Percentiles rank a stretch among this genome's conserved stretches.
Evolutionary conservation across 2,329 filamentous ascomycete species (phyloP).

Genomic region (Neofusicoccum ribis): DNA sequence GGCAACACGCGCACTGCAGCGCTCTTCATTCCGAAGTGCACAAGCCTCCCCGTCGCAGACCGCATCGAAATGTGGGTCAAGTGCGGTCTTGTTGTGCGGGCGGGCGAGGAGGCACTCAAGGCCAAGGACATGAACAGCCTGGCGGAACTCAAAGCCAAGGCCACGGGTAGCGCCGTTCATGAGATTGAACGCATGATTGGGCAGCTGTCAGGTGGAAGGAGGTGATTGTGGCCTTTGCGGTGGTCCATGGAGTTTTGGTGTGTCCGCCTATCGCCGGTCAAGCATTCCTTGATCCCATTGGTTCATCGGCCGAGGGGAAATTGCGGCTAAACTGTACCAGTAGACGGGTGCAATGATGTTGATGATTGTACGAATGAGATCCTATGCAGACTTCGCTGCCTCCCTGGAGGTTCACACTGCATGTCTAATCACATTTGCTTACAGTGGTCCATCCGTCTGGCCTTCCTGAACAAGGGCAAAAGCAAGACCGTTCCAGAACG

Average conservation of each 20-base stretch:
- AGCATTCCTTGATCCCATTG: neutral
- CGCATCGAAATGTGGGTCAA: conserved; percentile 93
- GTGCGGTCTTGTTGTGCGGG: conserved; percentile 84
- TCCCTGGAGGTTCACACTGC: neutral
- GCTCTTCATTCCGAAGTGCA: conserved; percentile 85
- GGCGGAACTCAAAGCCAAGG: conserved; percentile 70
- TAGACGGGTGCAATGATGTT: neutral
- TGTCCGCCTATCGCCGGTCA: conserved; percentile 9
- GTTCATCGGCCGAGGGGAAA: neutral
- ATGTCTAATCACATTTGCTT: too few species aligned
- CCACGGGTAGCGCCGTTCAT: conserved; percentile 65
- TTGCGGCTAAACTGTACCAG: conserved; percentile 6
- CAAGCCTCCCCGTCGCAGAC: conserved; percentile 65
- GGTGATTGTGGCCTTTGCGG: neutral
- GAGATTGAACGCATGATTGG: conserved; percentile 82
- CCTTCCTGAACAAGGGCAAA: too few species aligned
- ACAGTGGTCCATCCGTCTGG: too few species aligned
- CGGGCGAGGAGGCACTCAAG: conserved; percentile 87
- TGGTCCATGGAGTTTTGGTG: neutral
- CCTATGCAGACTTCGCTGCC: neutral
- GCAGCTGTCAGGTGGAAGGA: conserved; percentile 35
- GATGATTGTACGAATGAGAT: conserved; percentile 8
- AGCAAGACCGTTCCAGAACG: too few species aligned
- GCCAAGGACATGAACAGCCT: conserved; percentile 76
- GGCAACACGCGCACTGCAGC: conserved; percentile 87